phyloP scores from a whole-genome alignment of 2,329 filamentous ascomycete species.

The Sphaerulina vaccinii region DNA sequence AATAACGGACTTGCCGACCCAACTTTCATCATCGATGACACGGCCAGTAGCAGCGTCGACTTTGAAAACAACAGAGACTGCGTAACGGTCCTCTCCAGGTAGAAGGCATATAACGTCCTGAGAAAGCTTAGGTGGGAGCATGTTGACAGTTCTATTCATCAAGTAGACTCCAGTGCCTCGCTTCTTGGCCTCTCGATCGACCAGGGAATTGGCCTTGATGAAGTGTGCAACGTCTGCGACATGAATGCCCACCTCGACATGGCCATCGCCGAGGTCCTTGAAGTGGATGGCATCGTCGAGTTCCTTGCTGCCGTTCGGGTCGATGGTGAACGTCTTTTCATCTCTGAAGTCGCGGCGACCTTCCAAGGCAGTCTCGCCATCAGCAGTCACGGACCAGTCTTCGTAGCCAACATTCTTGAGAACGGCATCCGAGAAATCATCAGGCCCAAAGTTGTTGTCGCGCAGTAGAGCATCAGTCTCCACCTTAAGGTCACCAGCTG shows the following conservation, averaged over 20 bases:
- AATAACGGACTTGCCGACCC: slow-evolving; percentile 91
- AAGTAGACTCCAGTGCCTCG: slow-evolving; percentile 93
- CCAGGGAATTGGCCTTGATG: slow-evolving; percentile 90
- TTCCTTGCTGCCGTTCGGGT: slow-evolving; percentile 82
- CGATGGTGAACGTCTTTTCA: slow-evolving; percentile 87
- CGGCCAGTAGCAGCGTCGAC: slow-evolving; percentile 77
- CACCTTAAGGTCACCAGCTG: slow-evolving; percentile 95
- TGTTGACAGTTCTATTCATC: slow-evolving; percentile 81
- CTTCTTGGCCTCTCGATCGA: slow-evolving; percentile 97
- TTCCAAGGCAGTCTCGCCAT: slow-evolving; percentile 71
- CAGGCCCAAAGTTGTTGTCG: slow-evolving; percentile 97
- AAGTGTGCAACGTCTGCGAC: slow-evolving; percentile 95
- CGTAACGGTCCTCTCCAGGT: slow-evolving; percentile 84
- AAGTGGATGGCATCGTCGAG: slow-evolving; percentile 91
- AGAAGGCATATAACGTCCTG: slow-evolving; percentile 83
- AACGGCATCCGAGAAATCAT: slow-evolving; percentile 96
- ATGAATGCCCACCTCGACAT: slow-evolving; percentile 91
- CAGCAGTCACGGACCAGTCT: slow-evolving; percentile 83
- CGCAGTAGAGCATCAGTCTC: slow-evolving; percentile 95
- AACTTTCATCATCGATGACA: slow-evolving; percentile 80
- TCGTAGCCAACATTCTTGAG: slow-evolving; percentile 88
- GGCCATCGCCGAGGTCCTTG: slow-evolving; percentile 77
- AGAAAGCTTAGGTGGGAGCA: slow-evolving; percentile 83
- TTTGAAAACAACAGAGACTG: slow-evolving; percentile 89
- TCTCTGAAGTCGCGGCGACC: slow-evolving; percentile 85